Evolutionary conservation across 192 early-diverging fungal species (phyloP).

Genomic region (Linnemannia elongata): DNA sequence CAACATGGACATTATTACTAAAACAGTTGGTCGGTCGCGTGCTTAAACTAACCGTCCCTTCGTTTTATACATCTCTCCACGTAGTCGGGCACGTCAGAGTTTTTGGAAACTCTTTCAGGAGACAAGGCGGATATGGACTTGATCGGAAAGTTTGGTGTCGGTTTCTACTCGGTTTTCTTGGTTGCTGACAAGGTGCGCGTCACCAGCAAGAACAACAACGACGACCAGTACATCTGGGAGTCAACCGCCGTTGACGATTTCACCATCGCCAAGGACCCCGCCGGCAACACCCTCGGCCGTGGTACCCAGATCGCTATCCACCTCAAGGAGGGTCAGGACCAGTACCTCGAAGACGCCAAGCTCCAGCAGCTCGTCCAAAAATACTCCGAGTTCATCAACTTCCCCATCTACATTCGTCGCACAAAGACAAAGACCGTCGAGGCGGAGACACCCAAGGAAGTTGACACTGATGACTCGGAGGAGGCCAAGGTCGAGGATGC

Average conservation of each 20-base stretch:
- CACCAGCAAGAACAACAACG: conserved; percentile 89
- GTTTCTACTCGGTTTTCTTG: conserved; percentile 98
- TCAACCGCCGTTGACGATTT: conserved; percentile 93
- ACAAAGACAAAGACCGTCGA: conserved; percentile 71
- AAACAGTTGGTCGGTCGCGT: too few species aligned
- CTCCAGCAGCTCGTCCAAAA: conserved; percentile 82
- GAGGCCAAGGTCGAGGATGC: conserved; percentile 67
- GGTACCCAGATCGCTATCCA: conserved; percentile 95
- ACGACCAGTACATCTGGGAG: conserved; percentile 94
- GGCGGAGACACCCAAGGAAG: conserved; percentile 33
- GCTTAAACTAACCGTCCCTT: background rate
- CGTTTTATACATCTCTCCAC: background rate
- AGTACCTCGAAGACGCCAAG: conserved; percentile 80
- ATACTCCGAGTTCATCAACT: conserved; percentile 98
- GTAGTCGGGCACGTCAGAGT: conserved; percentile 92
- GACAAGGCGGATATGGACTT: conserved; percentile 81
- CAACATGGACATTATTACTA: too few species aligned
- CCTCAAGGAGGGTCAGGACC: conserved; percentile 89
- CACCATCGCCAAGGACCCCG: conserved; percentile 90
- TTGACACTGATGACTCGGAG: conserved; percentile 54
- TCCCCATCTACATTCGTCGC: conserved; percentile 92
- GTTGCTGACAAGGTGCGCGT: conserved; percentile 96
- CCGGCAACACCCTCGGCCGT: conserved; percentile 90
- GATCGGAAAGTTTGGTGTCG: conserved; percentile 99
- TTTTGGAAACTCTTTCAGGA: conserved; percentile 84